Evolutionary conservation across 2,329 filamentous ascomycete genomes (phyloP).

Genomic region (Fusarium ambrosium): DNA sequence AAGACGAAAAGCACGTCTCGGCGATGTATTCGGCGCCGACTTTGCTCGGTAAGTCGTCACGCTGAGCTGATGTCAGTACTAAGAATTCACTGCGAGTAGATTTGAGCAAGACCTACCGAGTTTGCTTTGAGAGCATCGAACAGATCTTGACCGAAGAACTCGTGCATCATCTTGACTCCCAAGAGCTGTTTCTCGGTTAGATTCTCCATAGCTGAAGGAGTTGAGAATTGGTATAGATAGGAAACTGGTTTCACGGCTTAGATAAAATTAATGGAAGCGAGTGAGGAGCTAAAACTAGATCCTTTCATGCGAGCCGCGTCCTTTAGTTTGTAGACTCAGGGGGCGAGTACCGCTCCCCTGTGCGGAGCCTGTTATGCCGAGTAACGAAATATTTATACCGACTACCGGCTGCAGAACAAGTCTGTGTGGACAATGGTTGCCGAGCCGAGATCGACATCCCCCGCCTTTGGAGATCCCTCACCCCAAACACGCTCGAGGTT

Average conservation of each 20-base stretch:
- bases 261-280: background rate
- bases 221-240: background rate
- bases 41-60: conserved; percentile 6
- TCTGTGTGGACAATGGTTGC: background rate
- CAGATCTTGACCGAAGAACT: conserved; percentile 6
- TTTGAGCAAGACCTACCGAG: background rate
- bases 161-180: conserved; percentile 1
- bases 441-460: background rate
- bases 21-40: conserved; percentile 16
- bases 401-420: background rate
- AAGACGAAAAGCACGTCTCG: conserved; percentile 12
- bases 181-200: conserved; percentile 3
- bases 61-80: background rate
- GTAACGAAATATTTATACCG: background rate
- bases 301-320: background rate
- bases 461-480: background rate
- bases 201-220: background rate
- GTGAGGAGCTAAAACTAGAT: background rate
- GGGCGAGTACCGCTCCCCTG: background rate
- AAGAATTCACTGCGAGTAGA: too few species aligned
- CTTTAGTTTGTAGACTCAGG: background rate
- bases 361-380: background rate
- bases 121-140: background rate
- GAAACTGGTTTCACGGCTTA: background rate
- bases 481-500: background rate